Conservation (phyloP, 192 early-diverging fungal genomes). For the Dissophora globulifera region DNA sequence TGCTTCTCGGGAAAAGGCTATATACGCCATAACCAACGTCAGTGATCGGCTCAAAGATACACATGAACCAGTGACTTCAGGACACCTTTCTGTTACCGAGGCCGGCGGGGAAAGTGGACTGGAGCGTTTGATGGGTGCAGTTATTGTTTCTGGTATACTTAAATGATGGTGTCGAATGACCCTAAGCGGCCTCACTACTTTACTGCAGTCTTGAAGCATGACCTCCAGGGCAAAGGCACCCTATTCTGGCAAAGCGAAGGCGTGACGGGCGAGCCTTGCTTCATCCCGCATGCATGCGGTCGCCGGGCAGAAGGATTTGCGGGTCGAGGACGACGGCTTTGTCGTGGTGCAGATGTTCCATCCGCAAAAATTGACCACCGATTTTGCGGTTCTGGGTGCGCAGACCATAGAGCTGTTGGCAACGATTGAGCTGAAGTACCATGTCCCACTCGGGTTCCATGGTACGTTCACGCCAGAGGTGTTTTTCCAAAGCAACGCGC, state of each 20-base stretch:
- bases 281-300: conserved; percentile 42
- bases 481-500: conserved; percentile 9
- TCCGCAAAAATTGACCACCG: conserved; percentile 39
- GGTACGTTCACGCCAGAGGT: conserved; percentile 50
- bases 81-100: too few relatives aligned
- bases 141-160: conserved; percentile 40
- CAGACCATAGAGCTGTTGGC: conserved; percentile 43
- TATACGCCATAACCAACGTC: too few relatives aligned
- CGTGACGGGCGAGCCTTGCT: conserved; percentile 48
- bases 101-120: too few relatives aligned
- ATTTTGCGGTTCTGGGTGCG: conserved; percentile 46
- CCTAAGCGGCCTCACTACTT: conserved; percentile 49
- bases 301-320: conserved; percentile 6
- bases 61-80: too few relatives aligned
- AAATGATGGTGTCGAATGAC: conserved; percentile 52
- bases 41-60: too few relatives aligned
- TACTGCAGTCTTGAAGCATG: conserved; percentile 50
- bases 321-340: conserved; percentile 39
- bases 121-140: too few relatives aligned
- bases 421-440: conserved; percentile 43
- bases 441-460: conserved; percentile 49
- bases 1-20: too few relatives aligned
- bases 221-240: conserved; percentile 28
- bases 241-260: conserved; percentile 51
- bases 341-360: conserved; percentile 47